Evolutionary conservation across 2,329 filamentous ascomycete species (phyloP).

Genomic region (Cryphonectria carpinicola): DNA sequence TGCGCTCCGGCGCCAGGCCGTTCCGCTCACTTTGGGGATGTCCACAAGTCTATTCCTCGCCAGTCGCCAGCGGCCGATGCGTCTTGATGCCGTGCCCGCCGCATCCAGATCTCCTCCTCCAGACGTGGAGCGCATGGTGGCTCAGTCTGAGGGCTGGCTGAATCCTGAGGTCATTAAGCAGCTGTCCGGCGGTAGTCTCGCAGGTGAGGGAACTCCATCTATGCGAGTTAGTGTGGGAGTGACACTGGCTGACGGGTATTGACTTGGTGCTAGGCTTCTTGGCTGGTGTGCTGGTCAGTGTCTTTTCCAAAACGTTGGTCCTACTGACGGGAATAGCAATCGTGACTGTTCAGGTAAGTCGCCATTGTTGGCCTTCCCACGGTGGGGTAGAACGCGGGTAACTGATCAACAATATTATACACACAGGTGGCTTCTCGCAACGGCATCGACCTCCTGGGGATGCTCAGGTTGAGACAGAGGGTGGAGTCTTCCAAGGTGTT

Average conservation of each 20-base stretch:
- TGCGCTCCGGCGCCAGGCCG: constrained; percentile 31
- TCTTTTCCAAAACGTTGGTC: constrained; percentile 73
- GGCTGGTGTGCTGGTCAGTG: constrained; percentile 66
- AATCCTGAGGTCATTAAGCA: constrained; percentile 48
- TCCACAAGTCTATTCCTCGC: constrained; percentile 32
- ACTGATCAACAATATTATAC: constrained; percentile 10
- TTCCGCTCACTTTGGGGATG: constrained; percentile 34
- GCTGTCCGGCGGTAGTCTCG: constrained; percentile 58
- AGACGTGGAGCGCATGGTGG: constrained; percentile 31
- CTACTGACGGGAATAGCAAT: constrained; percentile 68
- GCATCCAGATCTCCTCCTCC: constrained; percentile 18
- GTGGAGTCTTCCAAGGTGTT: constrained; percentile 46
- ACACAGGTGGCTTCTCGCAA: constrained; percentile 48
- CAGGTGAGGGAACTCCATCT: constrained; percentile 44
- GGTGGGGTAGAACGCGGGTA: not conserved
- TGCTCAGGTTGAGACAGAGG: constrained; percentile 43
- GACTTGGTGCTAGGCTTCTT: constrained; percentile 54
- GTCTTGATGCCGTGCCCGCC: constrained; percentile 34
- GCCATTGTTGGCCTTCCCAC: not conserved
- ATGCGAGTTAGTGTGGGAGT: not conserved
- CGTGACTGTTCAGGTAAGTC: constrained; percentile 63
- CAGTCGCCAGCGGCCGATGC: constrained; percentile 37
- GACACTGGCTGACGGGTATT: not conserved
- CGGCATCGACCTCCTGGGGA: constrained; percentile 46
- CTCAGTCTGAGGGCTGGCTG: constrained; percentile 32